phyloP scores from a whole-genome alignment of 2,329 filamentous ascomycete genomes.

The Diaporthe eres region DNA sequence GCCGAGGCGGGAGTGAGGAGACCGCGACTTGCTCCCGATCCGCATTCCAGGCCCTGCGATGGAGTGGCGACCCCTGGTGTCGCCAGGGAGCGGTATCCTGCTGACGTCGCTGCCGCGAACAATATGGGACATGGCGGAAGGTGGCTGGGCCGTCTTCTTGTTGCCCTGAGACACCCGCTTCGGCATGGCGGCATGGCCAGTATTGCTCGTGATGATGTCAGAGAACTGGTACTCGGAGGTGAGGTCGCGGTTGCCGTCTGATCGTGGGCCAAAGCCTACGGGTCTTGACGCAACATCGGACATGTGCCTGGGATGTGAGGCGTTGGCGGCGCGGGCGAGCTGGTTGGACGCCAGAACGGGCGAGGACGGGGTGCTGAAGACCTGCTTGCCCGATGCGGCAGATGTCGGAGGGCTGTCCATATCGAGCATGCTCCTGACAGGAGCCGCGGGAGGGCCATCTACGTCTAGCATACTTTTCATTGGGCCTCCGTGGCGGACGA shows the following conservation, averaged over 20 bases:
- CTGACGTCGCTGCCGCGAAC: conserved; percentile 66
- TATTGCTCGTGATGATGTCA: conserved; percentile 67
- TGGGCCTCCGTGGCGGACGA: not conserved
- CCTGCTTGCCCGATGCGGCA: conserved; percentile 60
- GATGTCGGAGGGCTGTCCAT: conserved; percentile 61
- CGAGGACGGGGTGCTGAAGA: conserved; percentile 62
- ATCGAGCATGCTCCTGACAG: conserved; percentile 77
- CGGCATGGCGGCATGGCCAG: conserved; percentile 60
- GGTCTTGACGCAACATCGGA: conserved; percentile 67
- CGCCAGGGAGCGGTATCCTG: conserved; percentile 62
- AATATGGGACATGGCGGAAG: conserved; percentile 65
- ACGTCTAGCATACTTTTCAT: conserved; percentile 64
- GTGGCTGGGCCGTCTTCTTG: conserved; percentile 50
- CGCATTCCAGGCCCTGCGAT: conserved; percentile 50
- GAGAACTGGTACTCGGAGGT: conserved; percentile 73
- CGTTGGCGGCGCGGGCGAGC: conserved; percentile 48
- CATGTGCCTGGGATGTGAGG: conserved; percentile 64
- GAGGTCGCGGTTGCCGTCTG: conserved; percentile 55
- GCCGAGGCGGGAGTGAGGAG: conserved; percentile 65
- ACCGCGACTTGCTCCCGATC: conserved; percentile 65
- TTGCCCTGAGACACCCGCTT: conserved; percentile 65
- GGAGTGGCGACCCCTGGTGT: conserved; percentile 58
- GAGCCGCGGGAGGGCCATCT: conserved; percentile 50
- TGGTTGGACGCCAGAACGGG: conserved; percentile 57
- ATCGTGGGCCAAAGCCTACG: conserved; percentile 61